Evolutionary conservation across 345 rosid genomes (phyloP).

Genomic region (Leavenworthia alabamica): DNA sequence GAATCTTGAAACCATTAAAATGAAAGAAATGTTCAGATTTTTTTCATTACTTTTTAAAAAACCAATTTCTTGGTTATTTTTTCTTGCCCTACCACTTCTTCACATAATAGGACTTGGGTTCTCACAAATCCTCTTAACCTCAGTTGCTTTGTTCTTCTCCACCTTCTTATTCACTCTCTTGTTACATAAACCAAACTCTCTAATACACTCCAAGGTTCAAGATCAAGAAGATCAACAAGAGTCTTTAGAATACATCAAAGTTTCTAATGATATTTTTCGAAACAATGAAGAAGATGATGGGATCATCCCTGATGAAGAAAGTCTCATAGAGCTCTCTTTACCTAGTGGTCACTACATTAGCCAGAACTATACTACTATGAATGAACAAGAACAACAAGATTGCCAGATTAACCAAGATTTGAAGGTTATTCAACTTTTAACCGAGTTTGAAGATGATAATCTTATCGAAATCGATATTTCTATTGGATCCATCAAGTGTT

Average conservation of each 20-base stretch:
- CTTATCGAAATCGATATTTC: slow-evolving; percentile 80
- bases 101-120: slow-evolving; percentile 31
- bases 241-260: slow-evolving; percentile 12
- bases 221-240: slow-evolving; percentile 20
- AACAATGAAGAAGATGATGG: slow-evolving; percentile 22
- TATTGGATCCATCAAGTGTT: slow-evolving; percentile 68
- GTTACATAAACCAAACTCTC: slow-evolving; percentile 23
- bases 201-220: slow-evolving; percentile 11
- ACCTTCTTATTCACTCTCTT: slow-evolving; percentile 26
- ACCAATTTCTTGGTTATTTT: slow-evolving; percentile 33
- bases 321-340: slow-evolving; percentile 66
- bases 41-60: slow-evolving; percentile 29
- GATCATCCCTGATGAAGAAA: slow-evolving; percentile 65
- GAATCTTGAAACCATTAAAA: slow-evolving; percentile 22
- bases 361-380: slow-evolving; percentile 6
- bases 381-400: slow-evolving; percentile 15
- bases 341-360: slow-evolving; percentile 55
- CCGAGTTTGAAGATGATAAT: slow-evolving; percentile 73
- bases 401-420: slow-evolving; percentile 25
- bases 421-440: slow-evolving; percentile 42
- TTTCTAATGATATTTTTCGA: background rate
- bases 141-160: slow-evolving; percentile 31
- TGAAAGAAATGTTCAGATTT: slow-evolving; percentile 28
- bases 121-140: slow-evolving; percentile 29
- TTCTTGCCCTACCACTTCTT: slow-evolving; percentile 29